Conservation (phyloP, 192 early-diverging fungal species). For the Umbelopsis sp. region DNA sequence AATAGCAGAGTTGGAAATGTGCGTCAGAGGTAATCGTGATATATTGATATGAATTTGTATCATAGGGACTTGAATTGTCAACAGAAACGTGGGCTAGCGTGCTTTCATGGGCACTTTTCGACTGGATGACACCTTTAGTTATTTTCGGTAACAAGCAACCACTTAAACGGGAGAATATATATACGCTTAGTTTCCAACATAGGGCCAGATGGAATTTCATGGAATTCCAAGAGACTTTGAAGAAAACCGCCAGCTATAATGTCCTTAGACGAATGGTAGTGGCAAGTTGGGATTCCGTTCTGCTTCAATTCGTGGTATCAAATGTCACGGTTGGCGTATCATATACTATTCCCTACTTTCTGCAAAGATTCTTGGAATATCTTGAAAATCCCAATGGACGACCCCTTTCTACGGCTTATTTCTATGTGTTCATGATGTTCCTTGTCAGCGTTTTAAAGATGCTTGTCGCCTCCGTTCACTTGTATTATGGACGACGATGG, state of each 20-base stretch:
- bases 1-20: background rate
- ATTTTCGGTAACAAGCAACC: conserved; percentile 10
- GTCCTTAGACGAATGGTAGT: conserved; percentile 15
- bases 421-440: conserved; percentile 58
- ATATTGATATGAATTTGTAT: background rate
- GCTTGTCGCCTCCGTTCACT: conserved; percentile 23
- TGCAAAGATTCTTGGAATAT: conserved; percentile 43
- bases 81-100: conserved; percentile 26
- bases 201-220: conserved; percentile 1
- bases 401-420: conserved; percentile 48
- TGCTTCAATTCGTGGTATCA: conserved; percentile 21
- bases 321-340: conserved; percentile 16
- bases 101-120: conserved; percentile 23
- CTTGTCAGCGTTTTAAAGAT: conserved; percentile 27
- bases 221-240: conserved; percentile 22
- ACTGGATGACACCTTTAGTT: conserved; percentile 27
- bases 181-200: conserved; percentile 24
- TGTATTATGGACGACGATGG: conserved; percentile 49
- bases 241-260: background rate
- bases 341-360: conserved; percentile 49
- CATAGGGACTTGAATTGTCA: conserved; percentile 7
- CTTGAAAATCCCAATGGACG: conserved; percentile 33
- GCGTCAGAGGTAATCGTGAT: background rate
- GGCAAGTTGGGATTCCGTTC: conserved; percentile 14
- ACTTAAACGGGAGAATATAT: conserved; percentile 16